Base-by-base conservation (phyloP, 805 yeast species). In the Ogataea pilisensis region DNA sequence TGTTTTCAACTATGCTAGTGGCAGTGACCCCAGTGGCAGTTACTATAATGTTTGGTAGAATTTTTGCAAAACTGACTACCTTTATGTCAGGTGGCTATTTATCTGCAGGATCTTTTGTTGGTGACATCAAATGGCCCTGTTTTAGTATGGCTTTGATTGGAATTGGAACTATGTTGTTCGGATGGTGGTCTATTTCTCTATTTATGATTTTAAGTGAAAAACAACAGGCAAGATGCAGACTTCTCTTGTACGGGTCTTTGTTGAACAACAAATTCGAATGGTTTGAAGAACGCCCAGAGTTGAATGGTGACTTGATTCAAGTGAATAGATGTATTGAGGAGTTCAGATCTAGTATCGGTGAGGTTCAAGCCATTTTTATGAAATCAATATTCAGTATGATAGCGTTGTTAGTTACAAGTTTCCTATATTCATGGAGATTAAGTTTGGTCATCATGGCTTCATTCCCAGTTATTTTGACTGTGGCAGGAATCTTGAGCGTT, bases 371-470 rank as follows among this genome's bases (percentile, higher is more conserved):
- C 0, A 50, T 80, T 17, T 53, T 81, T 1, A 54, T 77, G 11
- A 80, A 80, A 48, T 71, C 78, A 8, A 31, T 69, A 1, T 74
- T 78, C 0, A 71, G 88, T 0, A 64, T 78, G 0, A 39, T 76
- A 4, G 76, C 83, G 0, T 61, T 83, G 9, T 55, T 82, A 2
- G 70, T 76, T 1, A 76, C 85, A 0, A 80, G 96, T 1, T 74
- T 93, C 57, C 73, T 74, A 45, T 81, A 79, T 45, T 85, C 95
- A 3, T 91, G 97, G 97, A 72, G 85, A 3, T 69, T 93, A 9
- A 85, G 97, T 0, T 62, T 93, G 20, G 75, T 93, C 2, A 76
- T 84, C n/a, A 54, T 91, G 43, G 81, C 87, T 1, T 71, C 84
- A 3, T 50, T 87, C 4, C 99, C 99, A 0, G 26, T 89, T 0